These are phyloP conservation scores for Hemileia vastatrix DNA, from an alignment of 1,284 basidiomycete genomes.

Conservation along the genomic window DNA sequence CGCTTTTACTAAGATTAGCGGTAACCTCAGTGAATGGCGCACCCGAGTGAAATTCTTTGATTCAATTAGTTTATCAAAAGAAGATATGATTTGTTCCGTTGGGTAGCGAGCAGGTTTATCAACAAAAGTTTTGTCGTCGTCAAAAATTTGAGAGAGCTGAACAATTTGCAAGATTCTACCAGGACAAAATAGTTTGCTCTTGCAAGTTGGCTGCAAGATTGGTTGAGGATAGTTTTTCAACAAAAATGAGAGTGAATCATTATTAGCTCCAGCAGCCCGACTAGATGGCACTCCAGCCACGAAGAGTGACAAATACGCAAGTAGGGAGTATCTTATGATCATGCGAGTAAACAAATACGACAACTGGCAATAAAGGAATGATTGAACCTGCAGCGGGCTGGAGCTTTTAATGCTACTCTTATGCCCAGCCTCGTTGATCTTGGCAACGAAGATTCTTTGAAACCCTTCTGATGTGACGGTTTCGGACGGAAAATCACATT, in stretches of 20 bases:
- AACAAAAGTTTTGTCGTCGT: slow-evolving; percentile 78
- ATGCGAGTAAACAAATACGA: no score
- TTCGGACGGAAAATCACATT: no score
- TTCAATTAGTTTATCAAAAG: not conserved
- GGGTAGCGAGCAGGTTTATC: slow-evolving; percentile 51
- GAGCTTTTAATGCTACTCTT: no score
- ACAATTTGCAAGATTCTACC: slow-evolving; percentile 51
- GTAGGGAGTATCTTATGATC: no score
- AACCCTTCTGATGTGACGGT: no score
- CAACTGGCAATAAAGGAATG: no score
- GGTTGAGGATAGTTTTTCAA: slow-evolving; percentile 30
- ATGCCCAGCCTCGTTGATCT: no score
- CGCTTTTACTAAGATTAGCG: not conserved
- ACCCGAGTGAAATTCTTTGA: not conserved
- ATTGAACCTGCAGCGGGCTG: no score
- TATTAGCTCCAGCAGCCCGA: not conserved
- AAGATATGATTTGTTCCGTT: not conserved
- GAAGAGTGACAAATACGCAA: no score
- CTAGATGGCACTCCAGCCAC: no score
- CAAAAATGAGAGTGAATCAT: not conserved
- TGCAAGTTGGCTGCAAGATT: slow-evolving; percentile 30
- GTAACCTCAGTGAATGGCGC: not conserved
- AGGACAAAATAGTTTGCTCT: slow-evolving; percentile 37
- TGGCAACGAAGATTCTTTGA: no score
- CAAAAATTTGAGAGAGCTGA: slow-evolving; percentile 63